Evolutionary conservation across 2,329 filamentous ascomycete genomes (phyloP).

Genomic region (Hyphodiscus sp.): DNA sequence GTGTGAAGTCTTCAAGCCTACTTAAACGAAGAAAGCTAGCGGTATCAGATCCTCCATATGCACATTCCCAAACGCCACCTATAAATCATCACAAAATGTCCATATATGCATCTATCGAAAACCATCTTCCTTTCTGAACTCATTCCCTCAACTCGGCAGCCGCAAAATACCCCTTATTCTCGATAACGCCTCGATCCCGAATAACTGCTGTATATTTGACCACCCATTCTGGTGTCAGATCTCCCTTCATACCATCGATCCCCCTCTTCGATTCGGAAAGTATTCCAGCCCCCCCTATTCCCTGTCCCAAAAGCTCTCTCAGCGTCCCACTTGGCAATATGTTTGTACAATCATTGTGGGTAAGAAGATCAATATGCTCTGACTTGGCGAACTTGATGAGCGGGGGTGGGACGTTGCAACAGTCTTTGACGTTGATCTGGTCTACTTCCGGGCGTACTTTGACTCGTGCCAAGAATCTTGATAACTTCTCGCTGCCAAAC

Average conservation of each 20-base stretch:
- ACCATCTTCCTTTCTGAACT: not conserved
- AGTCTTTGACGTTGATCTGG: slow-evolving; percentile 94
- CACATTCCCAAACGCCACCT: not conserved
- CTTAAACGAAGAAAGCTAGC: not conserved
- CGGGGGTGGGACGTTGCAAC: slow-evolving; percentile 89
- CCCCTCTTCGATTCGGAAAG: slow-evolving; percentile 47
- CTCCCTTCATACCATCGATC: slow-evolving; percentile 58
- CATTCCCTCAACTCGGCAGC: slow-evolving; percentile 60
- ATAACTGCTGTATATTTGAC: slow-evolving; percentile 96
- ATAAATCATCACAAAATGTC: not conserved
- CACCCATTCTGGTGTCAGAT: slow-evolving; percentile 87
- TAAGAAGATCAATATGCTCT: slow-evolving; percentile 77
- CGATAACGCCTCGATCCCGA: slow-evolving; percentile 86
- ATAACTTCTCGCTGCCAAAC: slow-evolving; percentile 78
- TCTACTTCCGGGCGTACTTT: slow-evolving; percentile 73
- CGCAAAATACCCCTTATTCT: slow-evolving; percentile 98
- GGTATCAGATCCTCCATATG: not conserved
- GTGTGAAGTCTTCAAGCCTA: not conserved
- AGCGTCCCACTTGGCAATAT: slow-evolving; percentile 82
- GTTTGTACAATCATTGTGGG: slow-evolving; percentile 90
- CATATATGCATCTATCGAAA: not conserved
- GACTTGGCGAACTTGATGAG: slow-evolving; percentile 79
- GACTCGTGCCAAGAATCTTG: slow-evolving; percentile 67
- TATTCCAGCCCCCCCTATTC: slow-evolving; percentile 66
- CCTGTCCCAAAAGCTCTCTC: slow-evolving; percentile 72